Conservation (phyloP, 2,329 filamentous ascomycete species). For the Metarhizium rileyi region DNA sequence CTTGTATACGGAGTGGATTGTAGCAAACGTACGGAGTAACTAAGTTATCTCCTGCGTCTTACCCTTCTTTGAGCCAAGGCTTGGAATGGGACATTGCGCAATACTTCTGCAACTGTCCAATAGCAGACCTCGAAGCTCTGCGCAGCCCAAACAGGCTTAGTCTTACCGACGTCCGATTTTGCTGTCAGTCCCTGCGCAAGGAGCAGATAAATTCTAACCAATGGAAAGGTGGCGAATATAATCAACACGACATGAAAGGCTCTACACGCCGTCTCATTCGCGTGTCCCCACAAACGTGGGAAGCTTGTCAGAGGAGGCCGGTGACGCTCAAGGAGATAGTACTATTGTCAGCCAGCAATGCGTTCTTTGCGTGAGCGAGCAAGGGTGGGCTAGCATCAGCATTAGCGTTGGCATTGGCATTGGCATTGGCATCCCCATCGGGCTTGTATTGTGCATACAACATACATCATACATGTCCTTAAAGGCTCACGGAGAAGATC, state of each 20-base stretch:
- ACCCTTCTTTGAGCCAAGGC: too few species aligned
- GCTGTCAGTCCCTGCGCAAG: slow-evolving; percentile 8
- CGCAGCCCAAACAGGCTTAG: slow-evolving; percentile 10
- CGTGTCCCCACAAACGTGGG: background rate
- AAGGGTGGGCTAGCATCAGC: background rate
- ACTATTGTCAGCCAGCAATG: background rate
- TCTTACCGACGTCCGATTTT: slow-evolving; percentile 12
- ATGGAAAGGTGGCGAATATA: slow-evolving; percentile 11
- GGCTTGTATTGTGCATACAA: too few species aligned
- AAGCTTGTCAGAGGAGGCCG: slow-evolving; percentile 1
- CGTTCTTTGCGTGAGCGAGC: slow-evolving; percentile 1
- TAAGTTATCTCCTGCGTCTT: too few species aligned
- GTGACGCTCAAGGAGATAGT: slow-evolving; percentile 8
- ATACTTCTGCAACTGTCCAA: slow-evolving; percentile 1
- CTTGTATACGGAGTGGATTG: background rate
- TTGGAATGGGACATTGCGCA: background rate
- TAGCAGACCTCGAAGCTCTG: background rate
- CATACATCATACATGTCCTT: too few species aligned
- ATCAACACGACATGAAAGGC: slow-evolving; percentile 7
- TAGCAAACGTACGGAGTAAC: too few species aligned
- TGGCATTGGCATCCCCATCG: too few species aligned
- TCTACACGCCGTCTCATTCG: background rate
- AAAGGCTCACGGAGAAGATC: too few species aligned
- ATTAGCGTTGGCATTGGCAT: background rate
- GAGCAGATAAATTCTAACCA: slow-evolving; percentile 1